Evolutionary conservation across 2,329 filamentous ascomycete genomes (phyloP), one percentile per base, ranked within the genome.

Genomic region (Epichloe gansuensis): DNA sequence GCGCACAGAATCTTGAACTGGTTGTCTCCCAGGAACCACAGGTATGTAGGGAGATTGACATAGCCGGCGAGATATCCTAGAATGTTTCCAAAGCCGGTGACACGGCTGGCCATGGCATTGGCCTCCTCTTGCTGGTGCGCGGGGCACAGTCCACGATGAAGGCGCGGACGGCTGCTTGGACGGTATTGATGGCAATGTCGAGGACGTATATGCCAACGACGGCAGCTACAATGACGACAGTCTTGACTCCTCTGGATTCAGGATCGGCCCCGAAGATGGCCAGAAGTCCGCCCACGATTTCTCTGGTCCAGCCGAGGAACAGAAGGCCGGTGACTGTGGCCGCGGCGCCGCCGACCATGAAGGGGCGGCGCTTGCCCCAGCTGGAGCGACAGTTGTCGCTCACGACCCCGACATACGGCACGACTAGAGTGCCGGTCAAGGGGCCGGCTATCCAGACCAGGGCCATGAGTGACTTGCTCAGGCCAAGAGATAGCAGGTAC

Each of bases 101-200:
- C 80, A 50, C 91, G 82, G 62, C 88, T 91, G 21, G 91, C 89
- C 91, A 94, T 96, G 42, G 91, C 85, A 69, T 97, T 97, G 52
- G 91, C 91, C 39, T 85, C 77, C 68, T 95, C 91, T 71, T 97
- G 91, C 66, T 97, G 91, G 63, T 96, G 91, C 1, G 88, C 81
- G 0, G 93, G 0, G 88, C 87, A 62, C 90, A 91, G 64, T 97
- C 91, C 25, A 96, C 87, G 52, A 97, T 95, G 65, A 94, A 95
- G 25, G 91, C 89, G 58, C 91, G 81, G 62, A 96, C 87, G 4
- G 83, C 87, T 48, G 93, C 91, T 77, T 97, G 91, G 37, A 97
- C 88, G 79, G 91, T 93, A 69, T 97, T 97, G 72, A 97, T 93
- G 61, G 91, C 83, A 67, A 97, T 93, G 67, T 97, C 91, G 49